Percentiles rank a stretch among this genome's conserved stretches.
Conservation (phyloP, 2,329 filamentous ascomycete species). For the Davidsoniella neocaledoniae region DNA sequence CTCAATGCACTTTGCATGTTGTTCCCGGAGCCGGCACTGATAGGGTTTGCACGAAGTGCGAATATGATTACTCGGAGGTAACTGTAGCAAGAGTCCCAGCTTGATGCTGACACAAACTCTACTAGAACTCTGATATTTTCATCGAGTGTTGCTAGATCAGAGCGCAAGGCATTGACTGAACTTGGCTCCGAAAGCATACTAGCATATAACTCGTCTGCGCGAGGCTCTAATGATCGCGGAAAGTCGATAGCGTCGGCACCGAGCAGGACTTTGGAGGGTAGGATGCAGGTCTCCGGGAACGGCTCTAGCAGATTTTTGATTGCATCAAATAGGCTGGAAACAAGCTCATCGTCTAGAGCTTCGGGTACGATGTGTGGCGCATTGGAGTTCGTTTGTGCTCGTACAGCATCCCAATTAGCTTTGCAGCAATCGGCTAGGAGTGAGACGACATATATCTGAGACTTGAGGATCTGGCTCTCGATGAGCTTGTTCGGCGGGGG, state of each 20-base stretch:
- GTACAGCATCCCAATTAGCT: constrained; percentile 37
- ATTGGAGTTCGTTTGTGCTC: constrained; percentile 15
- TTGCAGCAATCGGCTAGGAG: constrained; percentile 49
- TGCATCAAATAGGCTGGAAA: constrained; percentile 36
- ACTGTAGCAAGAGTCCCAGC: constrained; percentile 43
- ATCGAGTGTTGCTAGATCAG: constrained; percentile 29
- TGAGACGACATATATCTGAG: constrained; percentile 47
- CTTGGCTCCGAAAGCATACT: constrained; percentile 6
- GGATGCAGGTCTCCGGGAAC: constrained; percentile 37
- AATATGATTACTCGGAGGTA: constrained; percentile 38
- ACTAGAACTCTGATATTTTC: constrained; percentile 37
- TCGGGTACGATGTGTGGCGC: constrained; percentile 18
- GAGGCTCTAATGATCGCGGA: constrained; percentile 5
- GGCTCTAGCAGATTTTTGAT: constrained; percentile 41
- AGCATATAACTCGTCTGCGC: constrained; percentile 8
- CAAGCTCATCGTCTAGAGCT: constrained; percentile 32
- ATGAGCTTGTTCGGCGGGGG: constrained; percentile 33
- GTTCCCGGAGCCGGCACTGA: background rate
- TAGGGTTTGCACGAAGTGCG: constrained; percentile 23
- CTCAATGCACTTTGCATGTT: constrained; percentile 16
- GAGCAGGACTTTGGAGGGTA: constrained; percentile 40
- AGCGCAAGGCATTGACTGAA: constrained; percentile 6
- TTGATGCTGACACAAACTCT: constrained; percentile 48
- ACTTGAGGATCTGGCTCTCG: constrained; percentile 39
- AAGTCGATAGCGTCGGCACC: constrained; percentile 16